Base-by-base conservation (phyloP, 2,329 filamentous ascomycete genomes). In the Microdochium paspali region DNA sequence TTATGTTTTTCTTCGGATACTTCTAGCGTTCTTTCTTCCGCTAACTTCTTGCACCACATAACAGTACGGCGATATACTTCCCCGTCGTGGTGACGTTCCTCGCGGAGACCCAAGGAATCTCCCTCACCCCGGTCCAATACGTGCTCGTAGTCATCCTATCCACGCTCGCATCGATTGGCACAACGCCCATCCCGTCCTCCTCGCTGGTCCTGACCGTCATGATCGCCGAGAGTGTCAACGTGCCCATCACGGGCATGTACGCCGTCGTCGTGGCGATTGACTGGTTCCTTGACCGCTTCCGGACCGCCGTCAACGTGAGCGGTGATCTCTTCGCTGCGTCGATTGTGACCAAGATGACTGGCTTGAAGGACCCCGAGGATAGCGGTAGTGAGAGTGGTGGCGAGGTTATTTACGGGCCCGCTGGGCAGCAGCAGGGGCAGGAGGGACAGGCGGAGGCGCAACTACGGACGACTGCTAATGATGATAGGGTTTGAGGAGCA, bases 261-360 rank as follows among this genome's bases (percentile, higher is more conserved):
- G 73, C 68, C 21, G 71, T 77, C 35, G 70, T 77, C 13, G 67
- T 76, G 2, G 73, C 72, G 23, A 76, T 77, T 42, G 73, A 76
- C 51, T 77, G 73, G 74, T 70, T 77, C 57, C 62, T 76, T n/a
- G 74, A 77, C 58, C 70, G 74, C 24, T 77, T 77, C 66, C 65
- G 74, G 13, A 77, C 74, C 0, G 66, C 69, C 3, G 56, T 70
- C 47, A 77, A 77, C 50, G 73, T 77, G 40, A 69, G 65, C 30
- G 70, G 71, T n/a, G 74, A 77, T 55, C 50, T 74, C 1, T 76
- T 68, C 48, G 71, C 68, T 1, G 68, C 66, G 2, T 55, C 53
- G 2, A 57, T 73, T 24, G 53, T 73, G 3, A 53, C 58, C 2
- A 67, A 68, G 48, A 52, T 72, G 21, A 70, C 69, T 0, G 65